Base-by-base conservation (phyloP, 2,329 filamentous ascomycete species). In the Endothia cerciana region DNA sequence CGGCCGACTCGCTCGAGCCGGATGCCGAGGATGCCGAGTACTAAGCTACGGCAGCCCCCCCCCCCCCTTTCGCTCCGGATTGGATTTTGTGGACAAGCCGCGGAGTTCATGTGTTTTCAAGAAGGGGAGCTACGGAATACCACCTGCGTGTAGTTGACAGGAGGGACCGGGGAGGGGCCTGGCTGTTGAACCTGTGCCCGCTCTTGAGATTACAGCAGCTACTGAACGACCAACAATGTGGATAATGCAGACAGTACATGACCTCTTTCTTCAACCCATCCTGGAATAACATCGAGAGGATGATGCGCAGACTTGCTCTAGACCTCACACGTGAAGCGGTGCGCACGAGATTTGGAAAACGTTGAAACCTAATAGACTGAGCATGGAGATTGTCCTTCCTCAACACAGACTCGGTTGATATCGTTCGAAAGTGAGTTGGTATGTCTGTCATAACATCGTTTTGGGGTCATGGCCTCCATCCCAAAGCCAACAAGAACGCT, bases 21-120 rank as follows among this genome's bases (percentile, higher is more conserved):
- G 87, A 87, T 57, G 89, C 89, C 74, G 84, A 81, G 60, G 88
- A 90, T 72, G 83, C 77, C 63, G 94, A 97, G 86, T 97, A 97
- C 86, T 97, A 94, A 57, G 47, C 45, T 53, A 38, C 28, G 60
- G 11, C 38, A 36, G 25, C 28, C 45, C 2, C 4, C 3, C n/a
- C 4, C 33, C 47, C 45, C 17, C 58, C 30, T 36, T 62, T 30
- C 11, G 15, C n/a, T 30, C 22, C 22, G 33, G 56, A 40, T n/a
- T 61, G 53, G 38, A 36, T 60, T 63, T 62, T 65, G 60, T 61
- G 60, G 45, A 43, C 28, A 30, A 47, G 62, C 57, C 55, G 59
- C 30, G 60, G 56, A 55, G 36, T 64, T 65, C 40, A 45, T 19
- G 59, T 57, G 63, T 49, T 40, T 65, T 60, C 30, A 38, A 17